Evolutionary conservation across 2,329 filamentous ascomycete species (phyloP).

Genomic region (Aureobasidium mangrovei): DNA sequence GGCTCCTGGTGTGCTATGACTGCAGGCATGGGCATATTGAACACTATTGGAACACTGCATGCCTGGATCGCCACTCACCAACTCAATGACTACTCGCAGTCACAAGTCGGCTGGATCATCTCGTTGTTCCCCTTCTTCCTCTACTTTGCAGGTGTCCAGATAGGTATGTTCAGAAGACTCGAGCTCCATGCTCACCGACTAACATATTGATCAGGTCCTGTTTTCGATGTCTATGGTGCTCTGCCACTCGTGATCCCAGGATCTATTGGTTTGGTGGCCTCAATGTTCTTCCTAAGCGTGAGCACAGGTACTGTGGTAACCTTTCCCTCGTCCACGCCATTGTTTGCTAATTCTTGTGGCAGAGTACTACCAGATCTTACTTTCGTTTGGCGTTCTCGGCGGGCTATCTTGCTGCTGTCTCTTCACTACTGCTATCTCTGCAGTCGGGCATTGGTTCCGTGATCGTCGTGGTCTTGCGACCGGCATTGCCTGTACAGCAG

Average conservation of each 20-base stretch:
- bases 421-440: conserved; percentile 71
- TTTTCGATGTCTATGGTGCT: conserved; percentile 38
- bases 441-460: conserved; percentile 75
- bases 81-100: conserved; percentile 18
- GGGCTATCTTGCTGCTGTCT: conserved; percentile 67
- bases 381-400: conserved; percentile 65
- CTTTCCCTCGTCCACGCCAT: neutral
- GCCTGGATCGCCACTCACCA: conserved; percentile 20
- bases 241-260: conserved; percentile 60
- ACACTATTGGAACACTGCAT: conserved; percentile 21
- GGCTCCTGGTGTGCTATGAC: conserved; percentile 61
- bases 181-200: neutral
- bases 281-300: conserved; percentile 3
- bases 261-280: conserved; percentile 49
- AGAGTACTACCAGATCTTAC: conserved; percentile 73
- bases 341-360: neutral
- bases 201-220: conserved; percentile 35
- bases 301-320: conserved; percentile 39
- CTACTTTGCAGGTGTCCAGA: conserved; percentile 22
- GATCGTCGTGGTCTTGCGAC: conserved; percentile 65
- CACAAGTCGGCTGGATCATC: conserved; percentile 24
- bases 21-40: conserved; percentile 46
- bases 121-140: conserved; percentile 22
- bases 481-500: conserved; percentile 67
- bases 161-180: conserved; percentile 15